Conservation (phyloP, 768 basidiomycete species). For the Auriscalpium vulgare region DNA sequence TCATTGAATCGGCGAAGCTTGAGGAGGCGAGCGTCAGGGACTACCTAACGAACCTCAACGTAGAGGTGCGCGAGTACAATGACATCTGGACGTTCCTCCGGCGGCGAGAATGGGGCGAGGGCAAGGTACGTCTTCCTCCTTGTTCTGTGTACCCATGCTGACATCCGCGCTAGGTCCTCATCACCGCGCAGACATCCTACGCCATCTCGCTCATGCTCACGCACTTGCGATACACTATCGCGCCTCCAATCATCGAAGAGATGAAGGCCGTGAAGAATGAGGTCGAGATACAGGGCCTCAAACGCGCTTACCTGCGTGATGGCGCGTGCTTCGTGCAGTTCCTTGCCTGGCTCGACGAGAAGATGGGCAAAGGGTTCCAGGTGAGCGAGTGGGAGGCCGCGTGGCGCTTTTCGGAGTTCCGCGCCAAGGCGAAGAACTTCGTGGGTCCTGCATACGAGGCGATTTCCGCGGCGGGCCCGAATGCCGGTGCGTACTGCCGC, state of each 20-base stretch:
- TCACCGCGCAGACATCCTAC: slow-evolving; percentile 68
- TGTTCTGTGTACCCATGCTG: not conserved
- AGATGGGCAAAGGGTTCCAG: slow-evolving; percentile 66
- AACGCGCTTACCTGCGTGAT: slow-evolving; percentile 81
- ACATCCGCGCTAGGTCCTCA: slow-evolving; percentile 42
- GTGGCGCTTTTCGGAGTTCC: slow-evolving; percentile 71
- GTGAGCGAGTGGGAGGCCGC: slow-evolving; percentile 93
- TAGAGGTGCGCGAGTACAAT: slow-evolving; percentile 61
- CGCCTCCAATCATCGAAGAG: slow-evolving; percentile 61
- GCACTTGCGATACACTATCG: slow-evolving; percentile 69
- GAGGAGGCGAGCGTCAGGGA: slow-evolving; percentile 40
- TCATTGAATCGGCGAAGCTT: slow-evolving; percentile 66
- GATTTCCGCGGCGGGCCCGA: slow-evolving; percentile 83
- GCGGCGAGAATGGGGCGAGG: slow-evolving; percentile 67
- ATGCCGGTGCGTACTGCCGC: slow-evolving; percentile 48
- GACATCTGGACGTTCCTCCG: slow-evolving; percentile 76
- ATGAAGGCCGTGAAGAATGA: slow-evolving; percentile 88
- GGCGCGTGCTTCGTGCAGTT: slow-evolving; percentile 80
- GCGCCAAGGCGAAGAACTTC: slow-evolving; percentile 62
- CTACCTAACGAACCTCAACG: slow-evolving; percentile 49
- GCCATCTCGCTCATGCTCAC: slow-evolving; percentile 83
- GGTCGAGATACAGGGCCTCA: slow-evolving; percentile 75
- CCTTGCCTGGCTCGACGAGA: slow-evolving; percentile 86
- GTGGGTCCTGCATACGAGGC: slow-evolving; percentile 85
- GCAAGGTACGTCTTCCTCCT: slow-evolving; percentile 41